A percentile compares a stretch with the other conserved stretches of the same genome.
phyloP scores from a whole-genome alignment of 2,329 filamentous ascomycete species.

The Colletotrichum acutatum region DNA sequence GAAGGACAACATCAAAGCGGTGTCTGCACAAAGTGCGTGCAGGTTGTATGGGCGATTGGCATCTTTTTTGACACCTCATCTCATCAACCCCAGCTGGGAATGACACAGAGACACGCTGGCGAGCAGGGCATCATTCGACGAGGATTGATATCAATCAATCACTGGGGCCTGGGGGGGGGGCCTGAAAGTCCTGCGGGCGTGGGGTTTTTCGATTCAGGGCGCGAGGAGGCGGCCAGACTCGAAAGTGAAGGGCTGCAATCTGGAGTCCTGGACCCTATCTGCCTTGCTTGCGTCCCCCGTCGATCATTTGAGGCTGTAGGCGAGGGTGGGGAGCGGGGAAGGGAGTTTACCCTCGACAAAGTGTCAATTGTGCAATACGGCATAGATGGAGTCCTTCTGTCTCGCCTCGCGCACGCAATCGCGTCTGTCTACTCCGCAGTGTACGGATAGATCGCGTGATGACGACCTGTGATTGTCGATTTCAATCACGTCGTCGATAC shows the following conservation, averaged over 20 bases:
- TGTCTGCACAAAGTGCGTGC: no score
- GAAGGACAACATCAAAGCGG: no score
- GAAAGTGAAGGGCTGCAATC: neutral
- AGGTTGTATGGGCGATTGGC: no score
- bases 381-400: neutral
- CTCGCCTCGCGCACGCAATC: neutral
- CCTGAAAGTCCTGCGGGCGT: neutral
- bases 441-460: neutral
- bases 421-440: neutral
- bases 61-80: no score
- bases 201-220: neutral
- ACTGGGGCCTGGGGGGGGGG: neutral
- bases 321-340: neutral
- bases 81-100: no score
- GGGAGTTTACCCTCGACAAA: no score
- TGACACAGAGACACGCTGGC: no score
- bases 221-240: neutral
- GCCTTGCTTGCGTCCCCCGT: neutral
- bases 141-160: no score
- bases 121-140: no score
- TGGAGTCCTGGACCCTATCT: slow-evolving; percentile 16
- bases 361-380: slow-evolving; percentile 12
- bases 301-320: slow-evolving; percentile 22
- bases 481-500: neutral
- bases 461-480: neutral